Base-by-base conservation (phyloP, 2,329 filamentous ascomycete genomes). In the Colletotrichum sp. region DNA sequence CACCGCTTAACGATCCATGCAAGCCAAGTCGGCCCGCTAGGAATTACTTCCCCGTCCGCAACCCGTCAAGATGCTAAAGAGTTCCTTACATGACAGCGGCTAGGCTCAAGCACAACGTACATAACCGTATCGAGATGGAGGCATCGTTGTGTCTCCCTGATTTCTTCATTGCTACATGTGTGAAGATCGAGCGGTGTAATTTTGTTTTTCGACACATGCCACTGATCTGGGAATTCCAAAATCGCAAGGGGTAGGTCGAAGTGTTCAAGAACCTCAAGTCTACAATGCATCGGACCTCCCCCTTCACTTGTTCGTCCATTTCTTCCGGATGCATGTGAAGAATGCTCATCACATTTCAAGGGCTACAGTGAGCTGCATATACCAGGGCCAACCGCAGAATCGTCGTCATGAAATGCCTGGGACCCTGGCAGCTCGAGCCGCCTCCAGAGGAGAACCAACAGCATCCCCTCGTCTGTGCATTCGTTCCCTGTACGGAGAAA, bases 291-390 rank as follows among this genome's bases (percentile, higher is more conserved):
- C 43, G 18, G 18, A 48, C 18, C 18, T 22, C 43, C 39, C n/a
- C 18, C 18, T 48, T 10, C 4, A 22, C 43, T n/a, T 48, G 43
- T 48, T 48, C 43, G 43, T 48, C 9, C 43, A 22, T 48, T 22
- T 48, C 43, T 48, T n/a, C 43, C 43, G 43, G 3, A 48, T 22
- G 43, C 43, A 48, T 48, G 18, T 22, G 43, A 48, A 48, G 43
- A 48, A 48, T 48, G 43, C 25, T 56, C 52, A 56, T 56, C 52
- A 56, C 52, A 22, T 48, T 48, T n/a, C 18, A 48, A 48, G 43
- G 43, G 43, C 43, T n/a, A 48, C 18, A 48, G 18, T 48, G 43
- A 48, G 18, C 43, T 48, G 43, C 43, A 48, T 18, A 48, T 48
- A 48, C 43, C 43, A 48, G 18, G 43, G 18, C 9, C 18, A 48